phyloP scores from a whole-genome alignment of 1,284 basidiomycete genomes.

The Heterobasidion occidentale region DNA sequence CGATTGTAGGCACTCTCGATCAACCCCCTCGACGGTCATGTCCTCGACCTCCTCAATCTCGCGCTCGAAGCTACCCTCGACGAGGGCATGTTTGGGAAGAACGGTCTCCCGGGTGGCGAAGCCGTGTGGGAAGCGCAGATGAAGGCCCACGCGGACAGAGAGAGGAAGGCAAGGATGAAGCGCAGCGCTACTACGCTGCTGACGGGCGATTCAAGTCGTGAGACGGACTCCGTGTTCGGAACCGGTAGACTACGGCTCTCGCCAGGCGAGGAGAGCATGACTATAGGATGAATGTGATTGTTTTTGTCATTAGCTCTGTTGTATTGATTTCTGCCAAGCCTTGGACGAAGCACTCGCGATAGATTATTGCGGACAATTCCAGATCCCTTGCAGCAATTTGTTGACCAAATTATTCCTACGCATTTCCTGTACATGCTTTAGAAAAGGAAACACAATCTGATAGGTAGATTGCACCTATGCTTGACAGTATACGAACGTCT shows the following conservation, averaged over 20 bases:
- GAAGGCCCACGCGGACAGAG: slow-evolving; percentile 7
- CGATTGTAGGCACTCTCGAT: slow-evolving; percentile 65
- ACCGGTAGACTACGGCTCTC: neutral
- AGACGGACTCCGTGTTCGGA: slow-evolving; percentile 5
- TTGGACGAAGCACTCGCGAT: no score
- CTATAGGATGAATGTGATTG: neutral
- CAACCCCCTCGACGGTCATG: slow-evolving; percentile 79
- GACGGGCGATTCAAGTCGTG: neutral
- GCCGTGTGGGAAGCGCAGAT: slow-evolving; percentile 9
- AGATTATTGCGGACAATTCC: no score
- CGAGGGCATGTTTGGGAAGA: slow-evolving; percentile 4
- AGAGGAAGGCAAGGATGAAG: slow-evolving; percentile 4
- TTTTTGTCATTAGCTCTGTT: no score
- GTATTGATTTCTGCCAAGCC: no score
- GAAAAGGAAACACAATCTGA: no score
- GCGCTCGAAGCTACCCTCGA: slow-evolving; percentile 48
- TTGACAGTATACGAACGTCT: no score
- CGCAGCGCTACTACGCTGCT: slow-evolving; percentile 1
- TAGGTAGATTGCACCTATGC: no score
- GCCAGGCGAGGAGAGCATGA: slow-evolving; percentile 7
- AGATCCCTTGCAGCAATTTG: no score
- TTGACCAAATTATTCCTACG: no score
- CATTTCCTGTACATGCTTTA: no score
- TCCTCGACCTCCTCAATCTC: slow-evolving; percentile 80
- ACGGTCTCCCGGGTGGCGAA: neutral